Evolutionary conservation across 2,329 filamentous ascomycete genomes (phyloP).

Genomic region (Harringtonia aguacate): DNA sequence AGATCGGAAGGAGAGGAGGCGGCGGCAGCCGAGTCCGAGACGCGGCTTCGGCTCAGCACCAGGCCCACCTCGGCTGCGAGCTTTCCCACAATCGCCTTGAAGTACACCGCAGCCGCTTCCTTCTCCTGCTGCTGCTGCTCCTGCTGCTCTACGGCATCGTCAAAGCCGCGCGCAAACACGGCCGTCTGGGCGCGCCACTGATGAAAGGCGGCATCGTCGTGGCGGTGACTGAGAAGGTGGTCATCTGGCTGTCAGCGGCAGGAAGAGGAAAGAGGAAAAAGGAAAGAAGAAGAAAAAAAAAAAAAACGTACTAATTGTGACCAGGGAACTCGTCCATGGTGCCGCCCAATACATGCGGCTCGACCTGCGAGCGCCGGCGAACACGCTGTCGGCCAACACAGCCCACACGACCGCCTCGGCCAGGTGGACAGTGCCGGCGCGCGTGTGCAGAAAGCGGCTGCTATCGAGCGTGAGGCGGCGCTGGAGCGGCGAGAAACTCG

Average conservation of each 20-base stretch:
- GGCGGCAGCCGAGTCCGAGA: too few species aligned
- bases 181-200: constrained; percentile 9
- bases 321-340: constrained; percentile 1
- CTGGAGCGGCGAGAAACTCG: not conserved
- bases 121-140: too few species aligned
- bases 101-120: too few species aligned
- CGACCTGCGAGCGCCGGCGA: constrained; percentile 1
- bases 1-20: too few species aligned
- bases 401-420: constrained; percentile 8
- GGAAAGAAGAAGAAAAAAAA: not conserved
- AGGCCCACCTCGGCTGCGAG: constrained; percentile 3
- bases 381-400: constrained; percentile 5
- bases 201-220: constrained; percentile 5
- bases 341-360: constrained; percentile 9
- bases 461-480: constrained; percentile 3
- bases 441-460: not conserved
- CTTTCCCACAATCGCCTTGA: not conserved
- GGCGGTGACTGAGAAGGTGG: constrained; percentile 1
- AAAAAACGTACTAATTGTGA: too few species aligned
- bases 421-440: constrained; percentile 1
- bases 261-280: too few species aligned
- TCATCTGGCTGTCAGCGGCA: not conserved
- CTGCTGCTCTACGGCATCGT: not conserved
- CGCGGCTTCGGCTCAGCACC: too few species aligned
- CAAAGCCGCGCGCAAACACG: not conserved